Evolutionary conservation across 148 eudicot species (phyloP).

Genomic region (Fallopia convolvulus): DNA sequence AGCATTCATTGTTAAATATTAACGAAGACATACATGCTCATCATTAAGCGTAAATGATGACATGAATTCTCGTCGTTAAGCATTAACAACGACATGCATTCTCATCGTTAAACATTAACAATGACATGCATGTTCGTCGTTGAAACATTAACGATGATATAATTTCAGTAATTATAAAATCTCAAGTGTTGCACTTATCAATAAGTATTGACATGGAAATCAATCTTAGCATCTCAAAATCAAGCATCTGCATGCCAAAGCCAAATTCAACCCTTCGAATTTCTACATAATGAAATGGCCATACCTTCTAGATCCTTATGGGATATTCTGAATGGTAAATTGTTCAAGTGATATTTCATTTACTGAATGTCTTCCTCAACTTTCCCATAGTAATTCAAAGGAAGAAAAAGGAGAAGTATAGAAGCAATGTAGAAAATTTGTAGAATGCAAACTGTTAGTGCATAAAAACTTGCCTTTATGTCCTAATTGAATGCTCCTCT

Average conservation of each 20-base stretch:
- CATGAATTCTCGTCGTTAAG: no score
- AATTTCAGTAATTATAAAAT: not conserved
- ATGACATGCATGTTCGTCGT: no score
- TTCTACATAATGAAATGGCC: constrained; percentile 7
- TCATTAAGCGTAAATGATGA: no score
- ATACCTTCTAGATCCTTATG: constrained; percentile 74
- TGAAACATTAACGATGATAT: not conserved
- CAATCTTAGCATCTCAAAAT: not conserved
- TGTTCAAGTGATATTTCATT: constrained; percentile 49
- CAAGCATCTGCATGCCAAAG: not conserved
- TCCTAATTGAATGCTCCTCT: no score
- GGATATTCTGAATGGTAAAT: constrained; percentile 65
- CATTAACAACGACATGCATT: no score
- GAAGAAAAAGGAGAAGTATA: constrained; percentile 66
- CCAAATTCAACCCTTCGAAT: not conserved
- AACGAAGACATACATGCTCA: no score
- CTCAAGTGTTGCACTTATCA: not conserved
- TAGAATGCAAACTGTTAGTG: constrained; percentile 40
- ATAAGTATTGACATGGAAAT: not conserved
- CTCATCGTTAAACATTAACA: no score
- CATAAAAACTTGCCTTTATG: no score
- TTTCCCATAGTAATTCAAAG: constrained; percentile 76
- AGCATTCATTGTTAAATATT: no score
- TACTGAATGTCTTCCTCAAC: constrained; percentile 25
- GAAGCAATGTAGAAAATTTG: constrained; percentile 74